Base-by-base conservation (phyloP, 805 yeast genomes). In the Jamesozyma hellenica region DNA sequence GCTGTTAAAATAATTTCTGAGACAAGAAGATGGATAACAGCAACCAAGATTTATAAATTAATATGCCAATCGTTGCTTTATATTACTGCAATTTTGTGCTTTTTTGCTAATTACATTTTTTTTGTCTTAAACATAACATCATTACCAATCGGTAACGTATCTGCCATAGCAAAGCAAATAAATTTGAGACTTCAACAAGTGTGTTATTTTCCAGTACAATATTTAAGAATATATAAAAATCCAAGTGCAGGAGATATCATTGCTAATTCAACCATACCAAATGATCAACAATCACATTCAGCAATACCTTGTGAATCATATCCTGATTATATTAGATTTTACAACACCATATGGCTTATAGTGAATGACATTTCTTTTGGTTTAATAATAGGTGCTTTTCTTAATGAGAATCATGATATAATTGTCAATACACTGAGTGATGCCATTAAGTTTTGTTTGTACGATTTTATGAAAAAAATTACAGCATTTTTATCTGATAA, bases 331-430 rank as follows among this genome's bases (percentile, higher is more conserved):
- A 82, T 83, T 50, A 69, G 79, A 42, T 75, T 90, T 44, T 86
- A 85, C 65, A 94, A 94, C 52, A 79, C 88, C 1, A 45, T 88
- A 1, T 92, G 97, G 97, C 65, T 92, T 14, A 79, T 86, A 0
- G 59, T 78, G 4, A 90, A 92, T 57, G 98, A 92, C 57, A 56
- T 83, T 6, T 67, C 88, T 1, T 56, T 88, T 28, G 98, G 98
- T 0, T 52, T 74, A 8, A 66, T 80, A 0, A 45, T 83, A 0
- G 71, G 79, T 0, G 65, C 75, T 10, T 47, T 72, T 1, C 42
- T 80, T 3, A 50, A 61, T 18, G 72, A 66, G 5, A 64, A 63
- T 39, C 56, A 62, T 42, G 55, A 49, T 1, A 21, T 62, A 4
- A 59, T 76, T 12, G 62, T 69, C 30, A 53, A 52, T 18, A 42